Conservation (phyloP, 108 stramenopile genomes). For the Skeletonema menzelii region DNA sequence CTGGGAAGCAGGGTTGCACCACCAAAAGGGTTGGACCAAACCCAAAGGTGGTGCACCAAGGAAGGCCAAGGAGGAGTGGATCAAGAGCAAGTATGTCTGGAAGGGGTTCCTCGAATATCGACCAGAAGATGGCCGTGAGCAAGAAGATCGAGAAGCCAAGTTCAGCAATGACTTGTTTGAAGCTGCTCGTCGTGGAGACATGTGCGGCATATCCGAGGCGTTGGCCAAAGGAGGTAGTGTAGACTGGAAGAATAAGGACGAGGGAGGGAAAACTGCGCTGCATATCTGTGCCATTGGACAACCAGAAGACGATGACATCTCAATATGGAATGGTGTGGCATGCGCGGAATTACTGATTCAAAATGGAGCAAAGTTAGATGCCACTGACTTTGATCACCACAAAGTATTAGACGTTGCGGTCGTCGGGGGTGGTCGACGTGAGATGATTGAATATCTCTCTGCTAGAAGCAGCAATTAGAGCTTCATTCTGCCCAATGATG, state of each 20-base stretch:
- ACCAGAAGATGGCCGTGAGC: constrained; percentile 53
- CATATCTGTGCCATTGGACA: constrained; percentile 61
- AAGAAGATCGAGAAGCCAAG: constrained; percentile 61
- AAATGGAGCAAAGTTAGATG: constrained; percentile 75
- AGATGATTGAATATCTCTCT: constrained; percentile 81
- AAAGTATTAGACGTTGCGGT: constrained; percentile 72
- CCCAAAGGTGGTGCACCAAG: constrained; percentile 53
- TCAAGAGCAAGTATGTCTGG: constrained; percentile 88
- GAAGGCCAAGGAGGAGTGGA: constrained; percentile 83
- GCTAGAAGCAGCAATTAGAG: constrained; percentile 29
- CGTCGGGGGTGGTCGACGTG: constrained; percentile 57
- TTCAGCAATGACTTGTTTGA: constrained; percentile 65
- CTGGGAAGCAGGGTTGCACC: constrained; percentile 79
- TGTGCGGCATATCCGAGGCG: constrained; percentile 59
- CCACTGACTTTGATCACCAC: constrained; percentile 56
- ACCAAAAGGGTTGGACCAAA: constrained; percentile 84
- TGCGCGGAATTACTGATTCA: constrained; percentile 82
- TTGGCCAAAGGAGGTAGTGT: constrained; percentile 78
- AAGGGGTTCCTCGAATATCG: constrained; percentile 78
- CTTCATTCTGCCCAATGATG: neutral
- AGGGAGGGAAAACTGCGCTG: constrained; percentile 62
- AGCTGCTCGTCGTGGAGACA: constrained; percentile 62
- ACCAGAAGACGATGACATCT: constrained; percentile 35
- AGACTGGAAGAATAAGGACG: constrained; percentile 66
- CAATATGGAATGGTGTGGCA: constrained; percentile 67